Evolutionary conservation across 2,329 filamentous ascomycete genomes (phyloP).

Genomic region (Cylindrodendrum hubeiense): DNA sequence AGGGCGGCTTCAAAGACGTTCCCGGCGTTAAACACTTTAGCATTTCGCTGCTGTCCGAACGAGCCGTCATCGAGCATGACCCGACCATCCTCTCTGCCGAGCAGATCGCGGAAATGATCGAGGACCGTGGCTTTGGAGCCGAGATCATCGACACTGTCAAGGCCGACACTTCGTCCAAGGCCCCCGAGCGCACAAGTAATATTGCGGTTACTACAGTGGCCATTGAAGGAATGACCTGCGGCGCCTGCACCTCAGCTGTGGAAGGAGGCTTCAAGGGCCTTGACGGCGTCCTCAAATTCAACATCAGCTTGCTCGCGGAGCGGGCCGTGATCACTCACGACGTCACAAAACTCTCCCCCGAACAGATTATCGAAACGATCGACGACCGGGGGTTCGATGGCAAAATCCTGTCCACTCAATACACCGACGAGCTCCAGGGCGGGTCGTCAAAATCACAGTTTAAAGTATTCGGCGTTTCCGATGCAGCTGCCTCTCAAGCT

Average conservation of each 20-base stretch:
- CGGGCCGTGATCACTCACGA: constrained; percentile 91
- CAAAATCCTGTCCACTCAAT: constrained; percentile 80
- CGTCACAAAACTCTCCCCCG: constrained; percentile 74
- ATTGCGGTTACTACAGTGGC: constrained; percentile 83
- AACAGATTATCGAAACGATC: constrained; percentile 84
- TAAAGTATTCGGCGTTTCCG: constrained; percentile 84
- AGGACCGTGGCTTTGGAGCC: constrained; percentile 84
- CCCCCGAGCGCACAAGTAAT: constrained; percentile 53
- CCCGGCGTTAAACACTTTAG: constrained; percentile 80
- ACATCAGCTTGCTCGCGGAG: constrained; percentile 94
- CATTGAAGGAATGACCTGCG: constrained; percentile 98
- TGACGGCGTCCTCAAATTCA: constrained; percentile 87
- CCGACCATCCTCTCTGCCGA: constrained; percentile 63
- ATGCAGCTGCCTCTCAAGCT: constrained; percentile 77
- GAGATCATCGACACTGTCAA: constrained; percentile 79
- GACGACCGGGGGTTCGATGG: constrained; percentile 93
- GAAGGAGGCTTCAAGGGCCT: constrained; percentile 84
- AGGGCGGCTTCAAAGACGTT: constrained; percentile 82
- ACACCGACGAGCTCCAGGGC: constrained; percentile 67
- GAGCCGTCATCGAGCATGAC: constrained; percentile 88
- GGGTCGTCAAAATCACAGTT: constrained; percentile 77
- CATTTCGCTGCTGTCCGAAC: constrained; percentile 86
- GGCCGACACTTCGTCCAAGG: constrained; percentile 44
- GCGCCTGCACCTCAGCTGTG: constrained; percentile 93
- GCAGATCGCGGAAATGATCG: constrained; percentile 70